phyloP scores from a whole-genome alignment of 192 early-diverging fungal genomes.

The Podila minutissima region DNA sequence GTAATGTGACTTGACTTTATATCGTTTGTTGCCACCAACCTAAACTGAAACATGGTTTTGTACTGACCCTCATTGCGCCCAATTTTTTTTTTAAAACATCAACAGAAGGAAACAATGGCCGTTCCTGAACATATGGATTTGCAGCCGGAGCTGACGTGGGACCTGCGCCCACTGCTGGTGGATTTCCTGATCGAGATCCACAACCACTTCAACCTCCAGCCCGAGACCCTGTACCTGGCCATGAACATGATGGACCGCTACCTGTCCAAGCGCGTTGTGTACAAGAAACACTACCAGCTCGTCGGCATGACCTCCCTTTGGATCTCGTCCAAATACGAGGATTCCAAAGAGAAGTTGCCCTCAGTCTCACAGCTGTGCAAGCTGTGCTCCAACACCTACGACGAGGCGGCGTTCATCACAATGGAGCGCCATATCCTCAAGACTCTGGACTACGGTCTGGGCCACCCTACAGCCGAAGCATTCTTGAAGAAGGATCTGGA shows the following conservation, averaged over 20 bases:
- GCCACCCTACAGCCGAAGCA: slow-evolving; percentile 51
- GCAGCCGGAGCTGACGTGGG: slow-evolving; percentile 56
- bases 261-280: slow-evolving; percentile 52
- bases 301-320: slow-evolving; percentile 54
- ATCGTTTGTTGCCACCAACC: not conserved
- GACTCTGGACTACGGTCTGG: slow-evolving; percentile 49
- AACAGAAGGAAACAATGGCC: slow-evolving; percentile 51
- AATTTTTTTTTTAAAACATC: no score
- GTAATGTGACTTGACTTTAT: slow-evolving; percentile 9
- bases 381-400: slow-evolving; percentile 47
- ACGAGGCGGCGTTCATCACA: slow-evolving; percentile 47
- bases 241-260: slow-evolving; percentile 61
- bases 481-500: slow-evolving; percentile 52
- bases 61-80: not conserved
- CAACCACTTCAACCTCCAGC: slow-evolving; percentile 46
- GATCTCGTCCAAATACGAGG: slow-evolving; percentile 54
- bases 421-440: slow-evolving; percentile 55
- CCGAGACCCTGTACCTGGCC: slow-evolving; percentile 54
- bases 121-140: slow-evolving; percentile 53
- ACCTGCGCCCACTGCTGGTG: slow-evolving; percentile 44
- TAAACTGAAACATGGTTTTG: not conserved
- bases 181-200: slow-evolving; percentile 55
- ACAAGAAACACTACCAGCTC: slow-evolving; percentile 50
- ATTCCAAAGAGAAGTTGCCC: slow-evolving; percentile 47
- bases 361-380: slow-evolving; percentile 52